phyloP scores from a whole-genome alignment of 306 rosid genomes.

The Cucurbita argyrosperma region DNA sequence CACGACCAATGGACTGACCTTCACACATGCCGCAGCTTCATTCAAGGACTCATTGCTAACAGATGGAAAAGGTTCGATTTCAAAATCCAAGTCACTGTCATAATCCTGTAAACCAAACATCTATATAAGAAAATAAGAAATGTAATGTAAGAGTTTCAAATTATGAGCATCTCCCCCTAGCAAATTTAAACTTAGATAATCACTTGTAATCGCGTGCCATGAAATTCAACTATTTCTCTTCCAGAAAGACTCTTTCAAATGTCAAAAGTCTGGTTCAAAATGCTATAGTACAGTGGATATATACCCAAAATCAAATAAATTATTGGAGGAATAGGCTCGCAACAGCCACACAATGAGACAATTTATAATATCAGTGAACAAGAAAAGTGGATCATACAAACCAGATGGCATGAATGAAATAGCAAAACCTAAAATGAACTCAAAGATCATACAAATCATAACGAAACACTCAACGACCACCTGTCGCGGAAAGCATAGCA shows the following conservation, averaged over 20 bases:
- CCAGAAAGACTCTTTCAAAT: not conserved
- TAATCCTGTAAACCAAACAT: constrained; percentile 52
- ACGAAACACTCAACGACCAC: not conserved
- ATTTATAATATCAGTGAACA: not conserved
- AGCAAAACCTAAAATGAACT: not conserved
- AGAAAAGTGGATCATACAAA: not conserved
- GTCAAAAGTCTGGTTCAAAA: not conserved
- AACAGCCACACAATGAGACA: not conserved
- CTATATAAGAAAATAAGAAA: not conserved
- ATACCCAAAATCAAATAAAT: too few species aligned
- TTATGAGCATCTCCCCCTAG: not conserved
- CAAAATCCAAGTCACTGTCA: constrained; percentile 76
- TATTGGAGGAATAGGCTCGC: too few species aligned
- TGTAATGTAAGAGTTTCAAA: not conserved
- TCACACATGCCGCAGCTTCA: constrained; percentile 79
- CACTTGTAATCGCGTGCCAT: not conserved
- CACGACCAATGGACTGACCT: constrained; percentile 26
- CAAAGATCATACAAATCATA: not conserved
- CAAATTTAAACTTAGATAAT: not conserved
- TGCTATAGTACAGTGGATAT: too few species aligned
- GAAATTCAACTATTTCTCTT: not conserved
- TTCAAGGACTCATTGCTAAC: constrained; percentile 34
- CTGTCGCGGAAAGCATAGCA: not conserved
- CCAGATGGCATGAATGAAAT: not conserved
- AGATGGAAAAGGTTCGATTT: constrained; percentile 46